These are phyloP conservation scores for Triticum timopheevii DNA, from an alignment of 176 grass and related monocot species.

Conservation along the genomic window DNA sequence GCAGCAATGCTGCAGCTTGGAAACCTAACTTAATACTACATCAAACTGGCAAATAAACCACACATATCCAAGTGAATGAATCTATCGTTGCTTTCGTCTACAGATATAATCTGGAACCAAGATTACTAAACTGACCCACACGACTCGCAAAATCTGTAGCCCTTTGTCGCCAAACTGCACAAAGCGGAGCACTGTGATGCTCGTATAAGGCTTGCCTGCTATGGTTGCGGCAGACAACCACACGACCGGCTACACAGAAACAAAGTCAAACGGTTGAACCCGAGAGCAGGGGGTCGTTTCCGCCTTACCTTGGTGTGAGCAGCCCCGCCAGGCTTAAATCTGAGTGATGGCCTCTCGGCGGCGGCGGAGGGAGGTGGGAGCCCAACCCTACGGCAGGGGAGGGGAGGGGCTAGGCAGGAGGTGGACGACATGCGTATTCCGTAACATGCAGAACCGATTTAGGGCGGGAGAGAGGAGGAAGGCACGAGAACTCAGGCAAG, in stretches of 20 bases:
- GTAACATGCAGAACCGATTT: too few species aligned
- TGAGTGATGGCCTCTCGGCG: conserved; percentile 4
- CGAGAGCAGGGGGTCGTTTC: not conserved
- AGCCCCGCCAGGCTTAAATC: not conserved
- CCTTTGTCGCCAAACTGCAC: not conserved
- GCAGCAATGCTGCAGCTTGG: not conserved
- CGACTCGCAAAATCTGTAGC: not conserved
- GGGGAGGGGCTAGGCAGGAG: conserved; percentile 27
- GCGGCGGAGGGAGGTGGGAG: not conserved
- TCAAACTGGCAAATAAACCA: not conserved
- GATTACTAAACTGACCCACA: not conserved
- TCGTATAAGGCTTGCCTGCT: not conserved
- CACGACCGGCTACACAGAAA: not conserved
- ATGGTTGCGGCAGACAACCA: not conserved
- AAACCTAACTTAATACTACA: not conserved
- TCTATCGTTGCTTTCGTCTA: not conserved
- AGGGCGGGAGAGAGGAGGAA: too few species aligned
- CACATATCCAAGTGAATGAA: not conserved
- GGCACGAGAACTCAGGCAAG: too few species aligned
- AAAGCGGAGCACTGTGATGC: not conserved
- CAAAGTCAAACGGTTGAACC: not conserved
- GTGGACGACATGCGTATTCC: conserved; percentile 29
- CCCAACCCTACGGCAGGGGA: not conserved
- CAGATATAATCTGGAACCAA: not conserved
- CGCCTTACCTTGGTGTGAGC: conserved; percentile 29